These are phyloP conservation scores for Chamaenerion angustifolium DNA, from an alignment of 345 rosid genomes.

Conservation along the genomic window DNA sequence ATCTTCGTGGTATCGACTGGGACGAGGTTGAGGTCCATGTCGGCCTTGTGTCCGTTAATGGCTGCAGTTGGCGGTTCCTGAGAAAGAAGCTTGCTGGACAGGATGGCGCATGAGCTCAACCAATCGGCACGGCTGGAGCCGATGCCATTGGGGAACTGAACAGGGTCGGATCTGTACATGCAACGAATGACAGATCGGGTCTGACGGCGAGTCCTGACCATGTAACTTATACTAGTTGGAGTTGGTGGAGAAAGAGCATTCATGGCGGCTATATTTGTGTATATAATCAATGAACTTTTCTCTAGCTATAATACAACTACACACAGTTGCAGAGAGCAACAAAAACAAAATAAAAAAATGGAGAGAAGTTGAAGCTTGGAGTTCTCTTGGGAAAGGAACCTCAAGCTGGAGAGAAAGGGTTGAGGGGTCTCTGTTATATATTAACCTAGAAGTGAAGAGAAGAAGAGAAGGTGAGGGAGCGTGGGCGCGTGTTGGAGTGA, in stretches of 20 bases:
- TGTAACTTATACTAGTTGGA: constrained; percentile 10
- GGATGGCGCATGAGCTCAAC: constrained; percentile 79
- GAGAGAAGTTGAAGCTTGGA: constrained; percentile 17
- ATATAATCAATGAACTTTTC: not conserved
- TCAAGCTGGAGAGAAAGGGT: constrained; percentile 29
- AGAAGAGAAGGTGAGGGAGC: constrained; percentile 3
- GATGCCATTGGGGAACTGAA: constrained; percentile 33
- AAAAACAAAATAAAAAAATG: not conserved
- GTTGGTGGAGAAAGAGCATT: constrained; percentile 24
- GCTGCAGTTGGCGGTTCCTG: constrained; percentile 32
- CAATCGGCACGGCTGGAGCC: constrained; percentile 42
- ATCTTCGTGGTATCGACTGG: constrained; percentile 26
- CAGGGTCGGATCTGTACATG: constrained; percentile 34
- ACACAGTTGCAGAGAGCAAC: not conserved
- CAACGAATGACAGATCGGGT: constrained; percentile 13
- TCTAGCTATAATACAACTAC: too few species aligned
- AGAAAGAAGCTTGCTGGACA: constrained; percentile 45
- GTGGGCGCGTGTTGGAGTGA: constrained; percentile 8
- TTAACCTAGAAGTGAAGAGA: not conserved
- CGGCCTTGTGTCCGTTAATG: constrained; percentile 52
- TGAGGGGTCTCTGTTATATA: constrained; percentile 14
- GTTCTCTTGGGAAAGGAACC: constrained; percentile 41
- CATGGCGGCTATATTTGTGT: constrained; percentile 11
- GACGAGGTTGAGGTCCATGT: constrained; percentile 40
- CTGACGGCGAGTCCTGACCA: constrained; percentile 5